phyloP scores from a whole-genome alignment of 225 moss, liverwort and hornwort species.

The Pseudisothecium myosuroides region DNA sequence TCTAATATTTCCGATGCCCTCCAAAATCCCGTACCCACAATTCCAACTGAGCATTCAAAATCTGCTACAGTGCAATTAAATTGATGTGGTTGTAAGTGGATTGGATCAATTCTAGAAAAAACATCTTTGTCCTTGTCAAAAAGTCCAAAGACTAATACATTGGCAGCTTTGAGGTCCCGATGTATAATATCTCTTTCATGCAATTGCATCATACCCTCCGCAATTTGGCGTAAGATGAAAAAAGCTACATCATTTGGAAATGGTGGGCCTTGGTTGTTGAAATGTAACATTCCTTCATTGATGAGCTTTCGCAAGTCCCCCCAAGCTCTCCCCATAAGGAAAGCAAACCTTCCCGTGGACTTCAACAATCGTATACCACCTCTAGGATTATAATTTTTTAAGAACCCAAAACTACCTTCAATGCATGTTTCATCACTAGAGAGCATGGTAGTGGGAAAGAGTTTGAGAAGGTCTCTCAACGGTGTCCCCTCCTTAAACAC shows the following conservation, averaged over 20 bases:
- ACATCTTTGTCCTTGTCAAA: too few relatives aligned
- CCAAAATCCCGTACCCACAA: not conserved
- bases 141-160: not conserved
- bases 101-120: too few relatives aligned
- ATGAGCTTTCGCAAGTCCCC: not conserved
- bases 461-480: not conserved
- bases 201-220: not conserved
- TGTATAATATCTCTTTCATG: not conserved
- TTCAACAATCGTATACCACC: not conserved
- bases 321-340: not conserved
- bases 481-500: not conserved
- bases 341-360: not conserved
- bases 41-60: not conserved
- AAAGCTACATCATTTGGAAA: not conserved
- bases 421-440: not conserved
- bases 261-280: not conserved
- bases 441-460: not conserved
- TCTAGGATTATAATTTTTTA: rapidly evolving
- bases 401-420: rapidly evolving
- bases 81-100: rapidly evolving
- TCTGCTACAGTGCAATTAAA: rapidly evolving
- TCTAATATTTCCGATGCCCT: not conserved
- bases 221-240: rapidly evolving
- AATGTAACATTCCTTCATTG: not conserved
- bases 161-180: not conserved